Conservation (phyloP, 1,284 basidiomycete species). For the Somion occarium region DNA sequence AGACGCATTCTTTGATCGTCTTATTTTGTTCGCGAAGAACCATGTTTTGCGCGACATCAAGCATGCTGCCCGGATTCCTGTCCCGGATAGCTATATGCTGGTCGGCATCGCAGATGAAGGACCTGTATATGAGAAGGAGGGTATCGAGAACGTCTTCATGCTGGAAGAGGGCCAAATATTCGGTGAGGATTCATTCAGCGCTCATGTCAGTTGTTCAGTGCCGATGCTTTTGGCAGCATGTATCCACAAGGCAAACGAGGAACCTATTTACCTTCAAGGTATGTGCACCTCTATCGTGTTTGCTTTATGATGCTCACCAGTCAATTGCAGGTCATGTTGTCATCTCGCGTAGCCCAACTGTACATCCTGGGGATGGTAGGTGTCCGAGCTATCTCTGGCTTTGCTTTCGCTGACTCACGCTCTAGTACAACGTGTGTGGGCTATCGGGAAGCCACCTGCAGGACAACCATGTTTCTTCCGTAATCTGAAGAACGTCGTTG, state of each 20-base stretch:
- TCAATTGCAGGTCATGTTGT: slow-evolving; percentile 39
- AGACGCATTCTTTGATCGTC: slow-evolving; percentile 52
- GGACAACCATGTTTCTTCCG: slow-evolving; percentile 54
- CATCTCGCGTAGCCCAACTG: slow-evolving; percentile 64
- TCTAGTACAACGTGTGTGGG: slow-evolving; percentile 63
- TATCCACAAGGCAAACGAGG: slow-evolving; percentile 11
- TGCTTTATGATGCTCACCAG: no score
- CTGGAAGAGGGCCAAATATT: slow-evolving; percentile 54
- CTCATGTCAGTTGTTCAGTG: no score
- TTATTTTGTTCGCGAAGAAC: slow-evolving; percentile 50
- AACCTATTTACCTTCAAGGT: slow-evolving; percentile 15
- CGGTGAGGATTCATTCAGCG: slow-evolving; percentile 46
- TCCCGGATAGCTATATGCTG: slow-evolving; percentile 61
- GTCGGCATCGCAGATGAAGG: slow-evolving; percentile 81
- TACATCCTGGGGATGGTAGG: slow-evolving; percentile 69
- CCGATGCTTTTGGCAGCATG: no score
- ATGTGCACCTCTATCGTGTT: background rate
- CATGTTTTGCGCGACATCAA: slow-evolving; percentile 68
- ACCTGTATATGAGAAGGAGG: slow-evolving; percentile 46
- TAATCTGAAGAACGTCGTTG: slow-evolving; percentile 66
- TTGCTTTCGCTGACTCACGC: background rate
- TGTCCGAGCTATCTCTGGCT: background rate
- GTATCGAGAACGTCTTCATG: slow-evolving; percentile 47
- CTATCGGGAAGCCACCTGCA: slow-evolving; percentile 65
- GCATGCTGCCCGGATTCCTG: slow-evolving; percentile 63